Conservation (phyloP, 2,329 filamentous ascomycete genomes). For the Fusarium abutilonis region DNA sequence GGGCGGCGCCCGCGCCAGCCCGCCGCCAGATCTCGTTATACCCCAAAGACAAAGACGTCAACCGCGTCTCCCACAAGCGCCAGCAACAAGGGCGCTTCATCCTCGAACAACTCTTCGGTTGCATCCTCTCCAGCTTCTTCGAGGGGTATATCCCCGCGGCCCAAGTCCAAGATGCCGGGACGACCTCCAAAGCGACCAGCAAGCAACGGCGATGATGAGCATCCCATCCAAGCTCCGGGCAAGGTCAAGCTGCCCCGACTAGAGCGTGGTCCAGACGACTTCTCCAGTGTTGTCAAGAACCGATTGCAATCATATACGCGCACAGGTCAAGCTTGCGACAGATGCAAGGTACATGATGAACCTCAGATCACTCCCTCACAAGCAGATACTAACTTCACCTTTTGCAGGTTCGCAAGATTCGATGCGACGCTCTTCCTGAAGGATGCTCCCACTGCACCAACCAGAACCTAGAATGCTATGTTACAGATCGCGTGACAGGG, state of each 20-base stretch:
- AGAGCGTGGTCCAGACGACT: constrained; percentile 60
- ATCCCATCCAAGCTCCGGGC: constrained; percentile 39
- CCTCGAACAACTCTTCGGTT: constrained; percentile 20
- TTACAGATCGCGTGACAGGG: constrained; percentile 87
- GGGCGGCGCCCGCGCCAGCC: constrained; percentile 43
- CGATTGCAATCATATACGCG: constrained; percentile 65
- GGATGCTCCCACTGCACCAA: constrained; percentile 85
- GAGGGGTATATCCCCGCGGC: constrained; percentile 34
- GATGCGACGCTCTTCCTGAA: constrained; percentile 81
- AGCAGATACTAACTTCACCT: constrained; percentile 19
- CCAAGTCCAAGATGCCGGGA: constrained; percentile 40
- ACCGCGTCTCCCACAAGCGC: constrained; percentile 23
- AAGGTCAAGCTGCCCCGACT: constrained; percentile 62
- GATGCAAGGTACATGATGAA: constrained; percentile 75
- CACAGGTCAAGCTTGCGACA: constrained; percentile 87
- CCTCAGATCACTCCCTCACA: neutral
- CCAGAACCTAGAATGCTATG: constrained; percentile 80
- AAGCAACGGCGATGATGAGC: constrained; percentile 47
- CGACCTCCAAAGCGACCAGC: constrained; percentile 40
- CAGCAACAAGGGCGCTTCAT: constrained; percentile 20
- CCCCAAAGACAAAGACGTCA: constrained; percentile 20
- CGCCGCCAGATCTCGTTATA: constrained; percentile 28
- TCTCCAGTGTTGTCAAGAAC: constrained; percentile 65
- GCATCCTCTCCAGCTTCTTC: constrained; percentile 30
- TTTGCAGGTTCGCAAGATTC: constrained; percentile 80